A percentile compares a stretch with the other conserved stretches of the same genome.
Evolutionary conservation across 768 basidiomycete species (phyloP).

Genomic region (Lactarius sanguifluus): DNA sequence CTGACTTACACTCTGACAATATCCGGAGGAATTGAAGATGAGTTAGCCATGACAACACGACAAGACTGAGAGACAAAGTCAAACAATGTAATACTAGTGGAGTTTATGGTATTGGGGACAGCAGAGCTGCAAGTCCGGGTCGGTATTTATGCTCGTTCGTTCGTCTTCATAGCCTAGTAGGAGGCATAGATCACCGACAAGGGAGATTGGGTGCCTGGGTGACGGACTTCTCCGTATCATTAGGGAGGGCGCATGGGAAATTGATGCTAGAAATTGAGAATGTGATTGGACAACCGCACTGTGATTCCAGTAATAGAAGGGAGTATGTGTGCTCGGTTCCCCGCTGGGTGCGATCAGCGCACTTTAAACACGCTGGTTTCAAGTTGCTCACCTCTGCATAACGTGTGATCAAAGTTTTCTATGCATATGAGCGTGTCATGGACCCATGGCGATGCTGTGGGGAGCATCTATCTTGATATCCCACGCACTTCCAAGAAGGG

Average conservation of each 20-base stretch:
- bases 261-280: background rate
- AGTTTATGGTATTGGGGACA: too few relatives aligned
- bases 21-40: background rate
- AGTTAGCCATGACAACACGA: background rate
- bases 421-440: too few relatives aligned
- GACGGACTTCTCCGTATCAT: background rate
- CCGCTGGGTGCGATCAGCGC: background rate
- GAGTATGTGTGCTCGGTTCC: background rate
- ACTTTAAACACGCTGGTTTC: background rate
- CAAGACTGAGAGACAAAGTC: background rate
- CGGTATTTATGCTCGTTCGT: background rate
- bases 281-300: background rate
- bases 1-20: slow-evolving; percentile 9
- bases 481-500: background rate
- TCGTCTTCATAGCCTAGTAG: background rate
- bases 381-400: background rate
- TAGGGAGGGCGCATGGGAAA: background rate
- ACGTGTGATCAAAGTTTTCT: background rate
- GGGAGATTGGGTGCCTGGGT: background rate
- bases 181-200: background rate
- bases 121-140: background rate
- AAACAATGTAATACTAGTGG: background rate
- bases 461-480: background rate
- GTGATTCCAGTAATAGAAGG: background rate
- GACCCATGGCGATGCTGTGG: background rate